Conservation (phyloP, 495 filamentous ascomycete genomes). For the Bombardia bombarda region DNA sequence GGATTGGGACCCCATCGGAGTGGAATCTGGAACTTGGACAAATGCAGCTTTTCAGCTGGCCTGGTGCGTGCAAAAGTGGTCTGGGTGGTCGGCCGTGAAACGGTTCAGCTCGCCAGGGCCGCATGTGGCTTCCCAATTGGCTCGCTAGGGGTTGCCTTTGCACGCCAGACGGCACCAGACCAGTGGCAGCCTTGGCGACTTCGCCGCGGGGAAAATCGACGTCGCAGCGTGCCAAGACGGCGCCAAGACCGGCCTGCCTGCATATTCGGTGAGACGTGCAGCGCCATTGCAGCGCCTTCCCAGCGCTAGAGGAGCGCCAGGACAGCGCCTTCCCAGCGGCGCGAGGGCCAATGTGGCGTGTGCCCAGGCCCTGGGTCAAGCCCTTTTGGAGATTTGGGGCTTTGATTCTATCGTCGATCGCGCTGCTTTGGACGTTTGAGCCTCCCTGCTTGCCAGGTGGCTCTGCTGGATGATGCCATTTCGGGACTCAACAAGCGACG, state of each 20-base stretch:
- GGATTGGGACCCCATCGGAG: no score
- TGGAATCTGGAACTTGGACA: no score
- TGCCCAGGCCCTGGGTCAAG: not conserved
- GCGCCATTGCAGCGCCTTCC: not conserved
- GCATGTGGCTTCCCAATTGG: constrained; percentile 6
- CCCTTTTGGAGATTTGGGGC: not conserved
- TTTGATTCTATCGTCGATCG: not conserved
- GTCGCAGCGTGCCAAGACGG: not conserved
- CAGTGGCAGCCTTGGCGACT: not conserved
- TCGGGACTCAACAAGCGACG: no score
- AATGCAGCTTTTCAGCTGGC: constrained; percentile 10
- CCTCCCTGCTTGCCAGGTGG: no score
- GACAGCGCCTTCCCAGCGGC: not conserved
- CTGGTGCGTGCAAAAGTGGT: no score
- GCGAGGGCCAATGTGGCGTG: no score
- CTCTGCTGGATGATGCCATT: no score
- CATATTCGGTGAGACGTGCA: constrained; percentile 4
- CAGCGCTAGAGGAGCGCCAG: not conserved
- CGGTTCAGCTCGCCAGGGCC: constrained; percentile 11
- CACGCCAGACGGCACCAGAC: not conserved
- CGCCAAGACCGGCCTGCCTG: not conserved
- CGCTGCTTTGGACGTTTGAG: no score
- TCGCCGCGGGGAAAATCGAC: not conserved
- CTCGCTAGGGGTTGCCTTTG: constrained; percentile 1
- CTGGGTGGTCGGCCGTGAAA: constrained; percentile 8